Conservation (phyloP, 2,329 filamentous ascomycete genomes). For the Beauveria sp. region DNA sequence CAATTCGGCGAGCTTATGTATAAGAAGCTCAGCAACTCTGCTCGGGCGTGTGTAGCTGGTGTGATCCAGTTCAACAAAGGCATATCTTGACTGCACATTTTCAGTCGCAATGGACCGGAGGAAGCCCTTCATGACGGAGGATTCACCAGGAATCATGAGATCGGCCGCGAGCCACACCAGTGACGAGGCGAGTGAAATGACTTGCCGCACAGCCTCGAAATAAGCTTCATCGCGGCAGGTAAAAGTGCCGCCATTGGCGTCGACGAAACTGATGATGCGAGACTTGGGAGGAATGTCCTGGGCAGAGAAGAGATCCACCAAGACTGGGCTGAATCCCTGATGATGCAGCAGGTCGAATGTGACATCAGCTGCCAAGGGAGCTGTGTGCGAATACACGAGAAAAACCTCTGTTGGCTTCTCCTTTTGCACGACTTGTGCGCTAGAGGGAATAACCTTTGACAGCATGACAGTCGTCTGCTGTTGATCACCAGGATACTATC, state of each 20-base stretch:
- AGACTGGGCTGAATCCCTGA: not conserved
- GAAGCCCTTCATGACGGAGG: conserved; percentile 8
- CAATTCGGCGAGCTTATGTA: not conserved
- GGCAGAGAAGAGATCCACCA: not conserved
- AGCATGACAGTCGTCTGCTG: not conserved
- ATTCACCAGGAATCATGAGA: not conserved
- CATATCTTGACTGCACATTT: conserved; percentile 4
- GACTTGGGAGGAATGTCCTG: not conserved
- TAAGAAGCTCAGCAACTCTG: not conserved
- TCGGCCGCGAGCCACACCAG: not conserved
- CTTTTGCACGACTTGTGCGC: not conserved
- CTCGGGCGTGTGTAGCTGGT: not conserved
- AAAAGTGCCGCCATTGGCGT: not conserved
- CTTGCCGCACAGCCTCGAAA: not conserved
- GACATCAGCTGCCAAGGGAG: not conserved
- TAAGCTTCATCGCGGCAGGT: not conserved
- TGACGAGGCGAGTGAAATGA: not conserved
- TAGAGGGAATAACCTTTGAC: not conserved
- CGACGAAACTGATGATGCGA: conserved; percentile 2
- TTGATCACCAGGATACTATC: not conserved
- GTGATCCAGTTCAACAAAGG: not conserved
- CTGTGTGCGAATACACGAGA: not conserved
- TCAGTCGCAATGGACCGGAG: conserved; percentile 1
- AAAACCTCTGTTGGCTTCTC: not conserved
- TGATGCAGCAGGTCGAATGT: not conserved